Evolutionary conservation across 2,329 filamentous ascomycete species (phyloP), one percentile per base, ranked within the genome.

Genomic region (Exophiala dermatitidis): DNA sequence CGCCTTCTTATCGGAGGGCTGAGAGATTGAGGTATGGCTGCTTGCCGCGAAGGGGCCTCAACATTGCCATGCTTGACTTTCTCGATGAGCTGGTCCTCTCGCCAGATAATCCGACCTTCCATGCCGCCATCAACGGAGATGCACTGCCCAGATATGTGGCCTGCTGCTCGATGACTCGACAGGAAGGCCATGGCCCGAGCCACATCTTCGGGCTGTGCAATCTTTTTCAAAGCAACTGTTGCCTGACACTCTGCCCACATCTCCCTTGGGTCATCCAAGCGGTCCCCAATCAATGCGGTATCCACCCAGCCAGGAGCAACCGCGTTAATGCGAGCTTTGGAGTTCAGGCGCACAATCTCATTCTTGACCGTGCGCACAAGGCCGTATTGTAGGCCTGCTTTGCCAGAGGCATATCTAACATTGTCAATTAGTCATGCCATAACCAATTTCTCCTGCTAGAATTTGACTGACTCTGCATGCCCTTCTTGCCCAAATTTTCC

Each of bases 101-200:
- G 69, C 76, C 75, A 78, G 1, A 79, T 66, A 19, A 77, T 63
- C 7, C 74, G 65, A 0, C 74, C 75, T 55, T 79, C 75, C 72
- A 76, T 77, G 0, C 74, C 74, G 6, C 74, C 75, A 59, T 77
- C 74, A 1, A 78, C 71, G 46, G 71, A 74, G 6, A 80, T 65
- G 52, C 72, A 77, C 61, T 80, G 71, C 1, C 78, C 78, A n/a
- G 73, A 73, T 38, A 80, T 76, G 59, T 80, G 76, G 0, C 78
- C 77, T 12, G 76, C 72, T 9, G 75, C 77, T 40, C 72, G 67
- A 58, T 77, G 73, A 52, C 71, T 75, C 1, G 76, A 74, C 30
- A 79, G 62, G 50, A 79, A 78, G 2, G 71, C 72, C 37, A 77
- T 74, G 5, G 72, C 69, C 36, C 73, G 68, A 4, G 75, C 75